A percentile compares a stretch with the other conserved stretches of the same genome.
phyloP scores from a whole-genome alignment of 768 basidiomycete species.

The Hebeloma cylindrosporum region DNA sequence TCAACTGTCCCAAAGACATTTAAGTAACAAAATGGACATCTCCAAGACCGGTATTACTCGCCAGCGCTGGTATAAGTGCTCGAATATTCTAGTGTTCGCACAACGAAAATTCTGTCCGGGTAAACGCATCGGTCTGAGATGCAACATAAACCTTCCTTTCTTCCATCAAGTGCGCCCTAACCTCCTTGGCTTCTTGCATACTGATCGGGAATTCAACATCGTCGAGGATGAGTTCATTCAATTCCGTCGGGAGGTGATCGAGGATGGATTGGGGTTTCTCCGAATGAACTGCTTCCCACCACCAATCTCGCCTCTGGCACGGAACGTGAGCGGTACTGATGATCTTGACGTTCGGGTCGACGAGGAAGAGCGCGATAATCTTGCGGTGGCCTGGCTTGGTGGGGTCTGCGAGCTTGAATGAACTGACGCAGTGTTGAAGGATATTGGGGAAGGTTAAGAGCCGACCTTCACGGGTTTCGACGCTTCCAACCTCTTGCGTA shows the following conservation, averaged over 20 bases:
- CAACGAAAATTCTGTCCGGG: conserved; percentile 11
- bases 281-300: conserved; percentile 8
- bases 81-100: conserved; percentile 9
- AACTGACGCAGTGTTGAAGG: conserved; percentile 34
- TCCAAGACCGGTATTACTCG: too few relatives aligned
- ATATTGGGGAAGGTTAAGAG: conserved; percentile 38
- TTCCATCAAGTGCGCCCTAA: conserved; percentile 21
- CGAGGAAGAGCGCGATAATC: conserved; percentile 38
- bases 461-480: conserved; percentile 33
- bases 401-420: conserved; percentile 34
- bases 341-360: conserved; percentile 28
- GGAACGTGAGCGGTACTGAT: conserved; percentile 22
- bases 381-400: conserved; percentile 38
- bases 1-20: too few relatives aligned
- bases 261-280: background rate
- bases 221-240: conserved; percentile 17
- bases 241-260: conserved; percentile 13
- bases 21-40: too few relatives aligned
- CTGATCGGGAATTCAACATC: conserved; percentile 19
- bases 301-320: conserved; percentile 13
- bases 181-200: conserved; percentile 15
- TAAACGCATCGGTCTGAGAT: conserved; percentile 4
- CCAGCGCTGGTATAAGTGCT: too few relatives aligned
- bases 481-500: conserved; percentile 31
- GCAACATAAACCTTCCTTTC: conserved; percentile 19